These are phyloP conservation scores for Leishmania braziliensis DNA, from an alignment of 208 protist species.

Conservation along the genomic window DNA sequence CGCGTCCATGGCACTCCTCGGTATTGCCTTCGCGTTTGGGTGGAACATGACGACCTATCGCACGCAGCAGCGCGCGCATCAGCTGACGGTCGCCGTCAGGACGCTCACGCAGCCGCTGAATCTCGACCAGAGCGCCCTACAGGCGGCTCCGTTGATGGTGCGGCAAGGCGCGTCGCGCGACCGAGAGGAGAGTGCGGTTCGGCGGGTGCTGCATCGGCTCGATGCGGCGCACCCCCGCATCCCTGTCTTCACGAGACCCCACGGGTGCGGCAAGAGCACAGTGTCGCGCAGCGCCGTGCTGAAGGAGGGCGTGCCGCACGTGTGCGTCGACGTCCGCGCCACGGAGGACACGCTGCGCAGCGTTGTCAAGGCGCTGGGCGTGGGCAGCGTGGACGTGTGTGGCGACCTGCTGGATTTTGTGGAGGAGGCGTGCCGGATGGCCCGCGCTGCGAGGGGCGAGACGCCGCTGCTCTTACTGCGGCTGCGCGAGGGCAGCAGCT, in stretches of 20 bases:
- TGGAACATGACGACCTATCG: constrained; percentile 75
- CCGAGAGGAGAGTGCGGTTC: constrained; percentile 57
- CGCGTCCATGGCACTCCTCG: constrained; percentile 64
- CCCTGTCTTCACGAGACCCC: constrained; percentile 65
- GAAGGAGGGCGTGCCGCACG: constrained; percentile 60
- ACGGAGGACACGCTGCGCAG: constrained; percentile 73
- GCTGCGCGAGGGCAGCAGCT: constrained; percentile 61
- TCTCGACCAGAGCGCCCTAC: constrained; percentile 1
- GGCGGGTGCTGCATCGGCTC: constrained; percentile 58
- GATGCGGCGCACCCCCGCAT: constrained; percentile 74
- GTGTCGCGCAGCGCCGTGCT: constrained; percentile 58
- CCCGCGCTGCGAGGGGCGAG: too few species aligned
- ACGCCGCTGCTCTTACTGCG: constrained; percentile 42
- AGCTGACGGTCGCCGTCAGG: constrained; percentile 54
- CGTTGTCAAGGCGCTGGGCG: constrained; percentile 60
- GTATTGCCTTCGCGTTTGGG: constrained; percentile 58
- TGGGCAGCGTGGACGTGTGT: constrained; percentile 83
- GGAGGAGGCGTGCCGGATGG: constrained; percentile 36
- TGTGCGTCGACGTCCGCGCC: constrained; percentile 72
- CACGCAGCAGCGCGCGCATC: constrained; percentile 49
- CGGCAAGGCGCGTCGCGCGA: constrained; percentile 50
- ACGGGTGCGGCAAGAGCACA: constrained; percentile 72
- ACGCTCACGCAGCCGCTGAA: constrained; percentile 47
- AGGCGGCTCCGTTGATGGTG: not conserved
- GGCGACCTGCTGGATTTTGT: constrained; percentile 77